These are phyloP conservation scores for Yamadazyma siamensis DNA, from an alignment of 1,139 yeast genomes.

Conservation along the genomic window DNA sequence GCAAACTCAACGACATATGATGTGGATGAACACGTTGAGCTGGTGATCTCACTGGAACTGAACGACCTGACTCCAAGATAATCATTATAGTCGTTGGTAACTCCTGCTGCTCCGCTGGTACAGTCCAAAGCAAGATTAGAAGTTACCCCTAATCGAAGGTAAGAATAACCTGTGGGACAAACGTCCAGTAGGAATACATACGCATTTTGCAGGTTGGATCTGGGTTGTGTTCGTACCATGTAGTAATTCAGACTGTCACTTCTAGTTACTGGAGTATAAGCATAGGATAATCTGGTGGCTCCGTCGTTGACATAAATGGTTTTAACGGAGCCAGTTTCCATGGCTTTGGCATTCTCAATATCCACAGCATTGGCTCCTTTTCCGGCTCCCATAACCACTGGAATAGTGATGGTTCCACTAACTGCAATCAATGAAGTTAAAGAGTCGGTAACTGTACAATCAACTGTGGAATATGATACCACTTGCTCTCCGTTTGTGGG, in stretches of 20 bases:
- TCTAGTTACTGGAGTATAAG: slow-evolving; percentile 9
- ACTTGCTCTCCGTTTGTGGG: slow-evolving; percentile 21
- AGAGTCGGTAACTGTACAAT: slow-evolving; percentile 20
- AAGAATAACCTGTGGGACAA: slow-evolving; percentile 29
- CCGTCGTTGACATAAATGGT: slow-evolving; percentile 29
- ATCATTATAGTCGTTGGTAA: slow-evolving; percentile 20
- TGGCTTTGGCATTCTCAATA: slow-evolving; percentile 17
- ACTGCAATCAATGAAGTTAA: slow-evolving; percentile 15
- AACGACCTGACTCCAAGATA: slow-evolving; percentile 19
- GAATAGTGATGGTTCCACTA: slow-evolving; percentile 22
- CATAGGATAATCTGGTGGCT: slow-evolving; percentile 15
- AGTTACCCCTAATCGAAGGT: too few relatives aligned
- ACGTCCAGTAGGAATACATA: slow-evolving; percentile 7
- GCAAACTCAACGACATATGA: slow-evolving; percentile 14
- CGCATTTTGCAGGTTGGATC: slow-evolving; percentile 23
- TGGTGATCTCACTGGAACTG: slow-evolving; percentile 4
- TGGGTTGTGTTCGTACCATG: slow-evolving; percentile 7
- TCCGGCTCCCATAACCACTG: slow-evolving; percentile 28
- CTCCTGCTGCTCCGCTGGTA: slow-evolving; percentile 16
- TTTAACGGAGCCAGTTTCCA: slow-evolving; percentile 24
- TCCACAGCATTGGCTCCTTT: slow-evolving; percentile 18
- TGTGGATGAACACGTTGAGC: slow-evolving; percentile 16
- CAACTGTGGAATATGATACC: slow-evolving; percentile 20
- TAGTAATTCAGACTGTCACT: slow-evolving; percentile 17
- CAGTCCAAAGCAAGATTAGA: slow-evolving; percentile 23